Base-by-base conservation (phyloP, 495 filamentous ascomycete species). In the Penicillium egyptiacum region DNA sequence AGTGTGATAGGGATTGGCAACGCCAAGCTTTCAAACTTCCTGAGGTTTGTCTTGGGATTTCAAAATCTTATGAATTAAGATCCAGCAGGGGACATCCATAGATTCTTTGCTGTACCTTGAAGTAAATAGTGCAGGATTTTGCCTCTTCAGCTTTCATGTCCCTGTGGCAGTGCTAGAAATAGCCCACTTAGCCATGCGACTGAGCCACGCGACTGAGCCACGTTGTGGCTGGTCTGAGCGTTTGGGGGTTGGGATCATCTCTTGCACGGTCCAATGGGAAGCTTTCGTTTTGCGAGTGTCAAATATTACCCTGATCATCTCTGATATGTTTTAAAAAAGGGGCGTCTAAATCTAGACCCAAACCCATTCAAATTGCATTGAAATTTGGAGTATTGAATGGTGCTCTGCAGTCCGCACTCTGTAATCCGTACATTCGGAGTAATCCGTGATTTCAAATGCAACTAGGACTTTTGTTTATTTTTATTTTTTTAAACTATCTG, bases 21-120 rank as follows among this genome's bases (percentile, higher is more conserved):
- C 42, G 54, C 54, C 54, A 56, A 56, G 54, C 33, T 33, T 45
- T 56, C 54, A 56, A 56, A 50, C 45, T 53, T 25, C 23, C 25
- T 45, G 31, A 45, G 30, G 42, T 35, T 54, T 37, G 42, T 55
- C 43, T 23, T 6, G 23, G 16, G 9, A 0, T 7, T 35, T 39
- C 26, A 20, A 20, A 16, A 46, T 17, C 6, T 19, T 31, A 9
- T 10, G 26, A 16, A 20, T 37, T n/a, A 22, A 37, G 17, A 0
- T n/a, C 2, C 19, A 11, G 8, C 51, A 55, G 42, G 52, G 53
- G 22, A 47, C 20, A 55, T 25, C 53, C 53, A 52, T 52, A 28
- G 33, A 19, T 10, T 16, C 25, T 42, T 17, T 40, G 30, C n/a
- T 22, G 20, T 20, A 20, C n/a, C 2, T 37, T 47, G n/a, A 33